Evolutionary conservation across 257 asterid species (phyloP).

Genomic region (Catharanthus roseus): DNA sequence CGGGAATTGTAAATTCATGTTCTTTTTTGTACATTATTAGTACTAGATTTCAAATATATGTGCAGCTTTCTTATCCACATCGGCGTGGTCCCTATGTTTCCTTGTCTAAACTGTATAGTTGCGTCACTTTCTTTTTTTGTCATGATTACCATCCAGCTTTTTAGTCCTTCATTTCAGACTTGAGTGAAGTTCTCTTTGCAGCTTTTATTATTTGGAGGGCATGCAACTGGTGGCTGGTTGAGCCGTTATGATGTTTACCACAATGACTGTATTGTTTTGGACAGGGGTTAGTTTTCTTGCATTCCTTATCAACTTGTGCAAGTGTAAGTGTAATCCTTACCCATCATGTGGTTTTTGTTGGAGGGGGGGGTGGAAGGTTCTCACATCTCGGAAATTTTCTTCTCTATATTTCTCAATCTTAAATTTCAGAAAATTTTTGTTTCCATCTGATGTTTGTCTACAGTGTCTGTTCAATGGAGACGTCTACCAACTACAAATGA

Average conservation of each 20-base stretch:
- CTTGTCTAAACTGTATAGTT: neutral
- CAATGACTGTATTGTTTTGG: constrained; percentile 85
- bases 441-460: constrained; percentile 13
- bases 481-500: constrained; percentile 71
- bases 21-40: neutral
- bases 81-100: neutral
- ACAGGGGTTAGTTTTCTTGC: constrained; percentile 62
- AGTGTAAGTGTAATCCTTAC: too few species aligned
- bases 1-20: neutral
- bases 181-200: constrained; percentile 34
- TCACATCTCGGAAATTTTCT: neutral
- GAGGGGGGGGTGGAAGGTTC: neutral
- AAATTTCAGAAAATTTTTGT: neutral
- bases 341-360: too few species aligned
- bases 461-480: constrained; percentile 93
- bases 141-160: neutral
- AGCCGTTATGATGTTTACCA: constrained; percentile 93
- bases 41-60: neutral
- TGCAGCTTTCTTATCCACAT: neutral
- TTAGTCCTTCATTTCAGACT: constrained; percentile 12
- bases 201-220: constrained; percentile 98
- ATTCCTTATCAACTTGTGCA: neutral
- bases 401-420: neutral
- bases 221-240: constrained; percentile 99
- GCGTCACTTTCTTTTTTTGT: neutral